phyloP scores from a whole-genome alignment of 2,329 filamentous ascomycete genomes.

The Fusarium neocosmosporiellum region DNA sequence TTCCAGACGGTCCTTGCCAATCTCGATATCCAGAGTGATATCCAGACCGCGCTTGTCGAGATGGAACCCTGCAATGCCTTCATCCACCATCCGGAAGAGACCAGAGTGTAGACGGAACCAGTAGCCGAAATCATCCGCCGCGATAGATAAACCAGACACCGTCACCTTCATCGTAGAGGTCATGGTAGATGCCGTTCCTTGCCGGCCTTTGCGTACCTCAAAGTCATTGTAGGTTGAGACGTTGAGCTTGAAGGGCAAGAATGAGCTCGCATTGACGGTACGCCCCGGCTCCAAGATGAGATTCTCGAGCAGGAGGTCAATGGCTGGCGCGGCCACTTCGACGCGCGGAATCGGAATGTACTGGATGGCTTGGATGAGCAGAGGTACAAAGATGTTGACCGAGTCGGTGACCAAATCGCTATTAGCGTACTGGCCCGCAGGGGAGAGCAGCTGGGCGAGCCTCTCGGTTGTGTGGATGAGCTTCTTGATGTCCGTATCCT shows the following conservation, averaged over 20 bases:
- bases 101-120: constrained; percentile 85
- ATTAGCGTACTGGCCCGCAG: constrained; percentile 72
- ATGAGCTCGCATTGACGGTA: constrained; percentile 87
- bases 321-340: constrained; percentile 84
- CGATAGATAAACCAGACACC: constrained; percentile 83
- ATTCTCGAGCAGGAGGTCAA: constrained; percentile 91
- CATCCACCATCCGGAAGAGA: constrained; percentile 78
- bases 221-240: constrained; percentile 88
- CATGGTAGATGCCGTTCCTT: constrained; percentile 69
- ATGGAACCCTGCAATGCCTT: constrained; percentile 86
- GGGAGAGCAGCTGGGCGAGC: constrained; percentile 77
- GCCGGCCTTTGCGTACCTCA: constrained; percentile 81
- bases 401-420: constrained; percentile 79
- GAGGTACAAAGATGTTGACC: constrained; percentile 83
- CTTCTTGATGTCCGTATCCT: constrained; percentile 78
- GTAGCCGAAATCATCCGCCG: constrained; percentile 89
- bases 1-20: constrained; percentile 81
- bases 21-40: constrained; percentile 84
- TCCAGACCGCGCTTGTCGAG: constrained; percentile 91
- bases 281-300: constrained; percentile 88
- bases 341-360: constrained; percentile 90
- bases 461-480: constrained; percentile 74
- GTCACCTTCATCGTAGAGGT: constrained; percentile 82
- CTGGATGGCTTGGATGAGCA: constrained; percentile 81
- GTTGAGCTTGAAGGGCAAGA: constrained; percentile 85